These are phyloP conservation scores for Fusarium torreyae DNA, from an alignment of 2,329 filamentous ascomycete genomes.

Conservation along the genomic window DNA sequence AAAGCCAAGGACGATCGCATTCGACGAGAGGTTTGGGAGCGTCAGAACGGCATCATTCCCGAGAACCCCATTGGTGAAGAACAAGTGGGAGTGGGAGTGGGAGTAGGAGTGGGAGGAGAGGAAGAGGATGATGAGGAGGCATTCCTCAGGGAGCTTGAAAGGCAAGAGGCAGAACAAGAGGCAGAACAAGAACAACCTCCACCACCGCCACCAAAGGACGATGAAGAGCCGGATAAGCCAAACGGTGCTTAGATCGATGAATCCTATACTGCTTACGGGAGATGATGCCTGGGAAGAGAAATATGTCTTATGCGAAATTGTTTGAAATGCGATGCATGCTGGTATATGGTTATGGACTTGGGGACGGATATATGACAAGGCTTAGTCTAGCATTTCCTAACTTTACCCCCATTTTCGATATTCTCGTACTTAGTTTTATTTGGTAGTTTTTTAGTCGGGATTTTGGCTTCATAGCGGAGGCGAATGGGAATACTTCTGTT, in stretches of 20 bases:
- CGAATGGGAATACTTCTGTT: constrained; percentile 48
- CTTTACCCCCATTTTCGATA: constrained; percentile 32
- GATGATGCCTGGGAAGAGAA: constrained; percentile 40
- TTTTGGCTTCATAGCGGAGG: constrained; percentile 54
- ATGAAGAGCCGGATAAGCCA: constrained; percentile 34
- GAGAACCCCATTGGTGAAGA: constrained; percentile 62
- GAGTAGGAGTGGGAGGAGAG: constrained; percentile 25
- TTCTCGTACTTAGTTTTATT: constrained; percentile 34
- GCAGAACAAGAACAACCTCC: constrained; percentile 23
- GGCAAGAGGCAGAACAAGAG: constrained; percentile 7
- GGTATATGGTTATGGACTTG: constrained; percentile 28
- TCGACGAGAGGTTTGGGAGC: constrained; percentile 82
- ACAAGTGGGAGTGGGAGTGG: too few species aligned
- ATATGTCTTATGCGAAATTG: constrained; percentile 34
- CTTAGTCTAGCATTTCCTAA: constrained; percentile 17
- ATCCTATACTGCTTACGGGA: constrained; percentile 33
- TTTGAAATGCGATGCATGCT: constrained; percentile 35
- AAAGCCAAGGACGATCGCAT: constrained; percentile 90
- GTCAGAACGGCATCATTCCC: constrained; percentile 70
- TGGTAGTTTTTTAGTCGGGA: constrained; percentile 36
- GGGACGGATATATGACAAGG: constrained; percentile 23
- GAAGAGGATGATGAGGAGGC: constrained; percentile 39
- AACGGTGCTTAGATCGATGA: constrained; percentile 33
- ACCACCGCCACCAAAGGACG: constrained; percentile 39
- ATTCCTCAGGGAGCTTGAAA: constrained; percentile 30